Base-by-base conservation (phyloP, 306 rosid genomes). In the Vigna unguiculata region DNA sequence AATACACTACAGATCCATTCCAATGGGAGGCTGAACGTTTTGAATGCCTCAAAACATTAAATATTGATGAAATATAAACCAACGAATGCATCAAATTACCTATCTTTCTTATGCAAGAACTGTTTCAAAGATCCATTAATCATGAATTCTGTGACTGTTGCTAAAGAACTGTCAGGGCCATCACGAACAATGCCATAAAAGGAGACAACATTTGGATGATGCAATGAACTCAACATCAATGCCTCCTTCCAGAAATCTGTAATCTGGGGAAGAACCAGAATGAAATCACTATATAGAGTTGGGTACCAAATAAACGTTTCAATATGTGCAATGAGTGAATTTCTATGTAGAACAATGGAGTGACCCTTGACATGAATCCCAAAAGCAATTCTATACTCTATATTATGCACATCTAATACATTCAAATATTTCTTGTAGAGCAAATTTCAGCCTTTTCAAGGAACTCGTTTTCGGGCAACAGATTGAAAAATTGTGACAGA, bases 171-270 rank as follows among this genome's bases (percentile, higher is more conserved):
- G 79, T 92, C 99, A 67, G 99, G 98, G 74, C 99, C 99, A 82
- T 96, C 97, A 40, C 99, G 98, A 40, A 96, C 99, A 83, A 96
- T 96, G 52, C 99, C 99, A 71, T 96, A 96, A 69, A 96, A 90
- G 65, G 99, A 89, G 76, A 96, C 99, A 77, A 96, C 99, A 81
- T 96, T 96, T 74, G 99, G 99, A 85, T 96, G 99, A 80, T 96
- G 99, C 75, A 96, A 83, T 48, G 99, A 96, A 80, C 99, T 88
- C 48, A 96, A 86, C 84, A 89, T 91, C 86, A 89, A 86, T 81
- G 99, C 99, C 85, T 96, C 99, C 85, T 96, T 96, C 99, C 99
- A 96, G 84, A 96, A 96, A 88, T 96, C 99, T 4, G 93, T 92
- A 75, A 96, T 96, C 99, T 96, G 85, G 54, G 54, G 48, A 52